A percentile compares a stretch with the other conserved stretches of the same genome.
Conservation (phyloP, 768 basidiomycete genomes). For the Agrocybe pediades region DNA sequence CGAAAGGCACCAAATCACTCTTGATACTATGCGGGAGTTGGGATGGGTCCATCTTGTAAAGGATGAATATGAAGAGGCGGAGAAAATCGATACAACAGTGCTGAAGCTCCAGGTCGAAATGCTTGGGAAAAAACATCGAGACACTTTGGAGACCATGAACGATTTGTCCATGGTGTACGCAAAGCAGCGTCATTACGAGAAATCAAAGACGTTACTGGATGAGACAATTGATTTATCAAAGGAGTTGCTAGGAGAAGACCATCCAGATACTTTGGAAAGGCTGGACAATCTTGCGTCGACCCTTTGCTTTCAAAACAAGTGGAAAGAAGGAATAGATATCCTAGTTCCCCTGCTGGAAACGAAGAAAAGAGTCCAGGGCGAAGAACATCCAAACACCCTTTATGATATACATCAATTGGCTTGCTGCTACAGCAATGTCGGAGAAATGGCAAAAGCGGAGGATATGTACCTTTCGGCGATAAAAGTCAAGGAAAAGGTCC, state of each 20-base stretch:
- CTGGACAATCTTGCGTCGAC: background rate
- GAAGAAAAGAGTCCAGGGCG: slow-evolving; percentile 5
- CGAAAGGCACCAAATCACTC: background rate
- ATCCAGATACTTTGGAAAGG: background rate
- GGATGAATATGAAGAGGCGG: background rate
- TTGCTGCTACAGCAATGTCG: background rate
- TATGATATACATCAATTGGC: slow-evolving; percentile 4
- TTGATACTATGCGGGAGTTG: background rate
- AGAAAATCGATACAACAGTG: background rate
- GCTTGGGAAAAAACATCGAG: background rate
- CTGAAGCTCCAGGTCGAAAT: background rate
- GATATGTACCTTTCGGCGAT: background rate
- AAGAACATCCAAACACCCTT: slow-evolving; percentile 9
- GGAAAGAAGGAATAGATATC: background rate
- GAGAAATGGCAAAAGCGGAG: background rate
- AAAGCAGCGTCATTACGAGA: background rate
- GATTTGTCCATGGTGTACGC: background rate
- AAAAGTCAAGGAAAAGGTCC: background rate
- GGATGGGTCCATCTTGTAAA: background rate
- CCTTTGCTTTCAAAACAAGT: background rate
- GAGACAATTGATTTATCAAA: background rate
- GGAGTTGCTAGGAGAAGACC: background rate
- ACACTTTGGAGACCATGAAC: background rate
- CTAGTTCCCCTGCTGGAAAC: background rate
- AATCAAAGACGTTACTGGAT: background rate